phyloP scores from a whole-genome alignment of 495 filamentous ascomycete genomes.

The Penicillium cataractarum region DNA sequence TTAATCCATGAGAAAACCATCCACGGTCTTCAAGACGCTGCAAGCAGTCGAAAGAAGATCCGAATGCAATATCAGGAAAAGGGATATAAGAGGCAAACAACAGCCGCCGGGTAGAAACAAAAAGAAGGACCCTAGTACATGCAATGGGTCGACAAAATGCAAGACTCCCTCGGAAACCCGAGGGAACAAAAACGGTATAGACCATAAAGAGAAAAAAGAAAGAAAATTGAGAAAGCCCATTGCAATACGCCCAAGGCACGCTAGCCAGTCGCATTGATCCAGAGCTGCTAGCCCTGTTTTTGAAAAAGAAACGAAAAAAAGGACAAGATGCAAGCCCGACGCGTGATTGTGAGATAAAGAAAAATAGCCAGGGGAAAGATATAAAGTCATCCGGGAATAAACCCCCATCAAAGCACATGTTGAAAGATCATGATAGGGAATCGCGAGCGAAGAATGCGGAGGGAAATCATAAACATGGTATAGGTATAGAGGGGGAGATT shows the following conservation, averaged over 20 bases:
- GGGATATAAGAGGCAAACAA: conserved; percentile 30
- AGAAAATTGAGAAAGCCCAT: conserved; percentile 23
- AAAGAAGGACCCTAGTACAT: conserved; percentile 34
- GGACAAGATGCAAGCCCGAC: conserved; percentile 36
- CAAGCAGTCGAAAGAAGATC: conserved; percentile 38
- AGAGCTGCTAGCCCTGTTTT: conserved; percentile 38
- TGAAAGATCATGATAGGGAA: conserved; percentile 23
- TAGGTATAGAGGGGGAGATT: neutral
- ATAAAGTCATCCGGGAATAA: conserved; percentile 41
- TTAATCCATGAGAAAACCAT: conserved; percentile 69
- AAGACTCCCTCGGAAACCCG: conserved; percentile 35
- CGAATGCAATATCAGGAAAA: conserved; percentile 41
- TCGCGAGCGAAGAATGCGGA: conserved; percentile 19
- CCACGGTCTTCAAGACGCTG: conserved; percentile 54
- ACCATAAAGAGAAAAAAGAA: conserved; percentile 26
- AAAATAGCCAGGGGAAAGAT: conserved; percentile 29
- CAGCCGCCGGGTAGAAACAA: conserved; percentile 34
- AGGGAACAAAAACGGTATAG: conserved; percentile 24
- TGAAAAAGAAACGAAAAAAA: conserved; percentile 19
- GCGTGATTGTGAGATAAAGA: conserved; percentile 26
- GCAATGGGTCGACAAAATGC: conserved; percentile 39
- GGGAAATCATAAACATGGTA: conserved; percentile 21
- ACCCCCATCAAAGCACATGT: conserved; percentile 22
- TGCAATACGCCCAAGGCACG: conserved; percentile 44
- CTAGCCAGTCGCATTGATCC: conserved; percentile 35